Percentiles rank a stretch among this genome's conserved stretches.
Conservation (phyloP, 2,329 filamentous ascomycete species). For the Endocalyx cinctus region DNA sequence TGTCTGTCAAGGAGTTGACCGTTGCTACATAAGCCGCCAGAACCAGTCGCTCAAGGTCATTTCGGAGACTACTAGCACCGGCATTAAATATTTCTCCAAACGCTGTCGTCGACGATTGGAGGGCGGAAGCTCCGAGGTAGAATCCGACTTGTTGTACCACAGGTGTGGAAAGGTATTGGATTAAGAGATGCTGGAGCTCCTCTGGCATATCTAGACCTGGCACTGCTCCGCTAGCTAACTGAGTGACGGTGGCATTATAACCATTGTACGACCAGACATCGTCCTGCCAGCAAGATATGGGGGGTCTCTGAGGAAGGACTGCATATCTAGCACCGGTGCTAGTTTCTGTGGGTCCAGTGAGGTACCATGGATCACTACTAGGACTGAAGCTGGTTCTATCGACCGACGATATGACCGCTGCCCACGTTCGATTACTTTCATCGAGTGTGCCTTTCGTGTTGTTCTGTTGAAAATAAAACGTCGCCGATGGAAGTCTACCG, state of each 20-base stretch:
- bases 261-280: conserved; percentile 22
- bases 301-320: conserved; percentile 16
- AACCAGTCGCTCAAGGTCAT: conserved; percentile 23
- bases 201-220: conserved; percentile 17
- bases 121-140: conserved; percentile 14
- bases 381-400: conserved; percentile 19
- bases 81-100: conserved; percentile 21
- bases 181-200: conserved; percentile 12
- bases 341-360: conserved; percentile 8
- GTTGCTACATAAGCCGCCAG: conserved; percentile 22
- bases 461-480: conserved; percentile 2
- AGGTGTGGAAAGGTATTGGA: conserved; percentile 13
- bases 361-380: conserved; percentile 20
- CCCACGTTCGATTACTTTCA: conserved; percentile 20
- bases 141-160: conserved; percentile 13
- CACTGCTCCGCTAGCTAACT: conserved; percentile 9
- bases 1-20: conserved; percentile 20
- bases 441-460: conserved; percentile 2
- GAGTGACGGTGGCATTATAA: conserved; percentile 14
- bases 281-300: conserved; percentile 22
- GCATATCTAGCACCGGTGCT: conserved; percentile 7
- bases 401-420: conserved; percentile 20
- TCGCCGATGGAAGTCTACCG: conserved; percentile 5
- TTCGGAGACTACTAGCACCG: conserved; percentile 15
- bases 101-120: conserved; percentile 16